Conservation (phyloP, 2,329 filamentous ascomycete genomes). For the Ophiostoma australiae region DNA sequence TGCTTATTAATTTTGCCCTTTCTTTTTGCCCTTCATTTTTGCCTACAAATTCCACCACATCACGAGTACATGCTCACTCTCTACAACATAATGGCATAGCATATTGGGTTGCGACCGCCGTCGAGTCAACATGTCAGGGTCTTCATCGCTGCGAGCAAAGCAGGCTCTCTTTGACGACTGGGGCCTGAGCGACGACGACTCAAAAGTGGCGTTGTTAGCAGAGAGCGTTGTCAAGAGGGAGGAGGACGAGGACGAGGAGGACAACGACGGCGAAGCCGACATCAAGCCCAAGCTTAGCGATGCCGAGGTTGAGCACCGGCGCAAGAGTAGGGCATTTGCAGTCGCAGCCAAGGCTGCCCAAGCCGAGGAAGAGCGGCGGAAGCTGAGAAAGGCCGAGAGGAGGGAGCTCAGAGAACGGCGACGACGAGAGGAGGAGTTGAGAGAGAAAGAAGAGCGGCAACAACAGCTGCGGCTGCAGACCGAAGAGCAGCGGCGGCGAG, state of each 20-base stretch:
- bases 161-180: slow-evolving; percentile 20
- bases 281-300: not conserved
- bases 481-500: not conserved
- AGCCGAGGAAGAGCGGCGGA: not conserved
- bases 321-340: slow-evolving; percentile 32
- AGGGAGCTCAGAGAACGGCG: not conserved
- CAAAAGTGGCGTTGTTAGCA: not conserved
- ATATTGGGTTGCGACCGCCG: not conserved
- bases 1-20: not conserved
- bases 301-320: slow-evolving; percentile 31
- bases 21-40: too few relatives aligned
- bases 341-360: slow-evolving; percentile 14
- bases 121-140: slow-evolving; percentile 8
- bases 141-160: slow-evolving; percentile 21
- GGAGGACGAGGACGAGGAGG: not conserved
- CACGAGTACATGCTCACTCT: not conserved
- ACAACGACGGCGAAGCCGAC: not conserved
- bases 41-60: not conserved
- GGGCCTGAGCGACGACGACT: slow-evolving; percentile 14
- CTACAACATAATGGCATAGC: not conserved
- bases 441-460: not conserved
- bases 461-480: not conserved
- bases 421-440: not conserved
- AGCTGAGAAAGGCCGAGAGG: not conserved
- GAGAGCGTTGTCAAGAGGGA: not conserved